phyloP scores from a whole-genome alignment of 78 protist genomes.

The Polysphondylium violaceum region DNA sequence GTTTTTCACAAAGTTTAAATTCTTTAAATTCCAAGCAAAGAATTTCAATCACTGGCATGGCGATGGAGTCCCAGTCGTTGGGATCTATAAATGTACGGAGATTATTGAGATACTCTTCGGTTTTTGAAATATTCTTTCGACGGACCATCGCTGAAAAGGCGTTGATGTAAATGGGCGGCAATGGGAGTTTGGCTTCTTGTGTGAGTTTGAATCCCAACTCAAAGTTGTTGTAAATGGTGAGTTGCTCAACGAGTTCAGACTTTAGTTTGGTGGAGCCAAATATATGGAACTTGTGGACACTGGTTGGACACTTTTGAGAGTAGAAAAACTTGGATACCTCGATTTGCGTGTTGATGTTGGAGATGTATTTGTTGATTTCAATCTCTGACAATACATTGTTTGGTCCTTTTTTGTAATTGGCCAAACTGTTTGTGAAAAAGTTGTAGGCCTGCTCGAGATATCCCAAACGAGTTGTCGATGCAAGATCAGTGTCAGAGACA shows the following conservation, averaged over 20 bases:
- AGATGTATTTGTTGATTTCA: constrained; percentile 41
- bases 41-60: constrained; percentile 47
- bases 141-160: constrained; percentile 54
- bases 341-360: constrained; percentile 48
- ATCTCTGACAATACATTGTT: constrained; percentile 29
- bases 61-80: constrained; percentile 49
- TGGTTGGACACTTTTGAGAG: neutral
- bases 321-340: constrained; percentile 62
- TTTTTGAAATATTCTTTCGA: constrained; percentile 36
- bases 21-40: constrained; percentile 45
- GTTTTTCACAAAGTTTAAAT: constrained; percentile 38
- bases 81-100: constrained; percentile 60
- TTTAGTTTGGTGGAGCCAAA: constrained; percentile 45
- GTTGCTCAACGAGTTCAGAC: constrained; percentile 53
- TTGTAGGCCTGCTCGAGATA: constrained; percentile 38
- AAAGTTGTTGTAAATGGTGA: constrained; percentile 42
- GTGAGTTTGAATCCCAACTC: constrained; percentile 76
- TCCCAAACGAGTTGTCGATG: neutral
- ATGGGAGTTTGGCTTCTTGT: constrained; percentile 51
- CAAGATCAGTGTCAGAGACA: constrained; percentile 4
- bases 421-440: constrained; percentile 24
- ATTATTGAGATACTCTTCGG: constrained; percentile 38
- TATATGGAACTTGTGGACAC: constrained; percentile 27
- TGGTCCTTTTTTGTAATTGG: neutral
- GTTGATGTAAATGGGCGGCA: constrained; percentile 33